These are phyloP conservation scores for Brettanomyces nanus DNA, from an alignment of 805 yeast species.

Conservation along the genomic window DNA sequence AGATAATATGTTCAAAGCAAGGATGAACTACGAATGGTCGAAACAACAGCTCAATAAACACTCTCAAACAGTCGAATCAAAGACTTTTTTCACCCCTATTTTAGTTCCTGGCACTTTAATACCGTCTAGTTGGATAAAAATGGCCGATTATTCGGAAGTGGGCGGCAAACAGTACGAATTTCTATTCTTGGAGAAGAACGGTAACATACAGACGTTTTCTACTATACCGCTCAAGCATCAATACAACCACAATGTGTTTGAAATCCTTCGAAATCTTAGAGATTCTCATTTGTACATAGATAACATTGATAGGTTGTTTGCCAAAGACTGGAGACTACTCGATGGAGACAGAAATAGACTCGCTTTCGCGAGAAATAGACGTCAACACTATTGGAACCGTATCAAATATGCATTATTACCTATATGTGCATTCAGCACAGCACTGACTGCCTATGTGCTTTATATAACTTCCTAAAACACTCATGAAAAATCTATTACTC, in stretches of 20 bases:
- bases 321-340: constrained; percentile 41
- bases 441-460: too few relatives aligned
- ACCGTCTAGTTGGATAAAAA: background rate
- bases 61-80: constrained; percentile 32
- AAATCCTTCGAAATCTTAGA: constrained; percentile 22
- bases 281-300: constrained; percentile 29
- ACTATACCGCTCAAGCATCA: background rate
- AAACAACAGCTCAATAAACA: constrained; percentile 24
- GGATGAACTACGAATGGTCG: constrained; percentile 47
- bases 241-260: background rate
- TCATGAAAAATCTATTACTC: background rate
- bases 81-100: constrained; percentile 40
- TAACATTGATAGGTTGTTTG: constrained; percentile 29
- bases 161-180: background rate
- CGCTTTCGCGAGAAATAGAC: constrained; percentile 30
- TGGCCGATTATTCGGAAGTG: background rate
- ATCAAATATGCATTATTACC: background rate
- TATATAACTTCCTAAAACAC: too few relatives aligned
- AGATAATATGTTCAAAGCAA: constrained; percentile 38
- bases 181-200: background rate
- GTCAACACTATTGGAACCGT: background rate
- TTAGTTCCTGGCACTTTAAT: constrained; percentile 25
- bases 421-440: too few relatives aligned
- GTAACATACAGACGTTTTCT: background rate
- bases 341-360: constrained; percentile 39